Evolutionary conservation across 2,329 filamentous ascomycete genomes (phyloP), one percentile per base, ranked within the genome.

Genomic region (Paraphaeosphaeria sporulosa): DNA sequence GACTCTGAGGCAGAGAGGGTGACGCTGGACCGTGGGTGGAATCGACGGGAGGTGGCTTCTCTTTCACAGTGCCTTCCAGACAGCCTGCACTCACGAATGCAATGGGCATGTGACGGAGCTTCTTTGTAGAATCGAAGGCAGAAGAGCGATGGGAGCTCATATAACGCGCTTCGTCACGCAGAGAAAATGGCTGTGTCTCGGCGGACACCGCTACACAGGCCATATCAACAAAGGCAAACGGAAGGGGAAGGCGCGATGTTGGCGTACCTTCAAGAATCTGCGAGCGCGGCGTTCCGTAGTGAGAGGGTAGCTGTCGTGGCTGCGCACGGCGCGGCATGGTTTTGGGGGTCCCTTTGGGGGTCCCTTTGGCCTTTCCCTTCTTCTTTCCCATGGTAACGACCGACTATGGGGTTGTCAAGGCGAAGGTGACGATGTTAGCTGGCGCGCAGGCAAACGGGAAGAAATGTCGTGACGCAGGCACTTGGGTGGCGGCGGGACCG

Each of bases 71-170:
- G 57, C 75, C 74, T 57, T 76, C 61, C 56, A 78, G 67, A 23
- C 66, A 77, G 23, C 86, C 86, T 36, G 86, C 87, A 70, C 86
- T 88, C 61, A 90, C 83, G 70, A 91, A 91, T 1, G 77, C 73
- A 53, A 90, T 82, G 25, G 79, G 78, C 56, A 83, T 80, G 66
- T 89, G 77, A 60, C 88, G 82, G 52, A 90, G 79, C 64, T 82
- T 82, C 52, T 78, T 75, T 61, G 81, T 80, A 3, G 80, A 73
- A 57, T 81, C 80, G 74, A 82, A 84, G 48, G 74, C 74, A 48
- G 79, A 72, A 32, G 77, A 78, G 43, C 78, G 77, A 65, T 85
- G 82, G 19, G 76, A 80, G 69, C 84, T 84, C 13, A 85, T 87
- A 67, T 86, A 87, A 23, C 81, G 81, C 38, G 86, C 86, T 74